phyloP scores from a whole-genome alignment of 2,329 filamentous ascomycete species.

The Fusarium sp. region DNA sequence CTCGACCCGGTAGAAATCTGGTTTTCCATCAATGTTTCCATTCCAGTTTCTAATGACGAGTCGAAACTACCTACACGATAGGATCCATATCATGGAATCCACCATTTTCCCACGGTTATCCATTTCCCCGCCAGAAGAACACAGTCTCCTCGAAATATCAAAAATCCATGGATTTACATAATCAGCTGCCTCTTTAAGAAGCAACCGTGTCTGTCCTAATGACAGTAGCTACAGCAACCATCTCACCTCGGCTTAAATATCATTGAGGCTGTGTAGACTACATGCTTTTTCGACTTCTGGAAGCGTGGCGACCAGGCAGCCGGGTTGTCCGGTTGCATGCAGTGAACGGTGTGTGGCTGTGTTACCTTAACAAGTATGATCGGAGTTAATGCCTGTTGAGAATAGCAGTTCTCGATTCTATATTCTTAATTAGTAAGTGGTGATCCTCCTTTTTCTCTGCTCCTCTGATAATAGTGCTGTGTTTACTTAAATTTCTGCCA shows the following conservation, averaged over 20 bases:
- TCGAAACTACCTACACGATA: not conserved
- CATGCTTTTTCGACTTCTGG: constrained; percentile 21
- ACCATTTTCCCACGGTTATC: not conserved
- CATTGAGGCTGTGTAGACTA: constrained; percentile 10
- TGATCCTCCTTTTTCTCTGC: not conserved
- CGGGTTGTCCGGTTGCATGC: not conserved
- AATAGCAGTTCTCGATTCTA: not conserved
- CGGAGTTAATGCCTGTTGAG: not conserved
- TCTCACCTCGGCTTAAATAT: not conserved
- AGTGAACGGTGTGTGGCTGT: constrained; percentile 30
- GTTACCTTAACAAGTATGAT: not conserved
- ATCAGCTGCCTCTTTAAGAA: constrained; percentile 33
- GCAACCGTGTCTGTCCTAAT: not conserved
- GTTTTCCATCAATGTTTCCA: not conserved
- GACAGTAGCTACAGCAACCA: constrained; percentile 10
- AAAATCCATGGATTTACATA: not conserved
- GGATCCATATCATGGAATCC: not conserved
- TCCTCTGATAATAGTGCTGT: not conserved
- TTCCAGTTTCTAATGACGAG: constrained; percentile 6
- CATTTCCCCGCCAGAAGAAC: not conserved
- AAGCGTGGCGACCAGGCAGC: constrained; percentile 11
- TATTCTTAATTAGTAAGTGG: not conserved
- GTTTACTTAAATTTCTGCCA: not conserved
- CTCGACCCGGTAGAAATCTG: constrained; percentile 17
- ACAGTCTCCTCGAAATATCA: not conserved